A percentile compares a stretch with the other conserved stretches of the same genome.
Conservation (phyloP, 768 basidiomycete species). For the Clavulina sp. region DNA sequence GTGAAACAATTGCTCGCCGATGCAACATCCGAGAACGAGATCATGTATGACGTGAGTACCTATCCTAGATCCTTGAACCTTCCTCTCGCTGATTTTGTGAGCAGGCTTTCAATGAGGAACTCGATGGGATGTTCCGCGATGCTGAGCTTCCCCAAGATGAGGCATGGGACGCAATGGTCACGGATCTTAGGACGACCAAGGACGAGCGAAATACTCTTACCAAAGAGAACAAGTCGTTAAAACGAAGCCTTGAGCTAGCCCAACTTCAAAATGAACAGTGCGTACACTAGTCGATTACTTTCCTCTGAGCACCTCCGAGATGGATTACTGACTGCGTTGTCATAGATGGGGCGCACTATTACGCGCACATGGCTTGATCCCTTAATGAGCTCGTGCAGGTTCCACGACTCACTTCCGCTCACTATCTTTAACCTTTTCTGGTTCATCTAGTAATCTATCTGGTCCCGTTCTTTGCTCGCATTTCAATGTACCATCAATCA, state of each 20-base stretch:
- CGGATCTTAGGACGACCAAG: conserved; percentile 58
- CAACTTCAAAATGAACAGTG: conserved; percentile 72
- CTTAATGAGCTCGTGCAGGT: too few species aligned
- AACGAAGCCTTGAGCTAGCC: conserved; percentile 46
- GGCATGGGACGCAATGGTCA: conserved; percentile 62
- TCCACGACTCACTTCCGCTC: neutral
- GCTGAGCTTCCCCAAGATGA: conserved; percentile 65
- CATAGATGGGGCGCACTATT: conserved; percentile 52
- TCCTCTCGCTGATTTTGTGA: conserved; percentile 1
- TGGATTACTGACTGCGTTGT: conserved; percentile 10
- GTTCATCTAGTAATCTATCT: too few species aligned
- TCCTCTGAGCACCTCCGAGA: neutral
- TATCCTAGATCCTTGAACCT: neutral
- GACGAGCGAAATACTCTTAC: conserved; percentile 53
- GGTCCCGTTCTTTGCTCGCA: too few species aligned
- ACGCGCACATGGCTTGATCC: conserved; percentile 28
- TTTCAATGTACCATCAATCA: neutral
- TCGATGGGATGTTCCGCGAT: conserved; percentile 82
- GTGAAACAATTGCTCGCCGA: conserved; percentile 63
- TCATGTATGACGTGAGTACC: conserved; percentile 67
- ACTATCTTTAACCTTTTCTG: too few species aligned
- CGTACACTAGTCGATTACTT: conserved; percentile 18
- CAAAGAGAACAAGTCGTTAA: conserved; percentile 50
- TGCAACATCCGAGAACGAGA: conserved; percentile 72
- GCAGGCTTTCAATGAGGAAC: conserved; percentile 86